Evolutionary conservation across 768 basidiomycete genomes (phyloP).

Genomic region (Filobasidium floriforme): DNA sequence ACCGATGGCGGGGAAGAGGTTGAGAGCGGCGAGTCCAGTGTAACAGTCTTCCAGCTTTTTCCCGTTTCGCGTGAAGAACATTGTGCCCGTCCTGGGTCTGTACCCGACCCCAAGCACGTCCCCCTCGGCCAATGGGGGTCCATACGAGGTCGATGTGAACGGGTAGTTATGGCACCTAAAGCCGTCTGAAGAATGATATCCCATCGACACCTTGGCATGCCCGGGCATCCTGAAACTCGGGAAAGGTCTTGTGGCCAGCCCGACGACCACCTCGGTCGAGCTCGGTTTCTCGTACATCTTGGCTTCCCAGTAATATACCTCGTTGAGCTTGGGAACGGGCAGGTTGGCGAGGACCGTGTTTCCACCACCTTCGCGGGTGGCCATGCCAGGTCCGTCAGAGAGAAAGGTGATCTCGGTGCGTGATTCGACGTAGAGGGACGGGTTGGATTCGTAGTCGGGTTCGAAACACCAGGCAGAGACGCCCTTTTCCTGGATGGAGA

Average conservation of each 20-base stretch:
- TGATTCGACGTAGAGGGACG: constrained; percentile 83
- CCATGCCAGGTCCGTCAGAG: constrained; percentile 48
- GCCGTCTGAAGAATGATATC: constrained; percentile 82
- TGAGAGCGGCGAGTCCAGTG: constrained; percentile 76
- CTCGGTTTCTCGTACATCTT: constrained; percentile 97
- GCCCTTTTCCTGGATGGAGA: constrained; percentile 98
- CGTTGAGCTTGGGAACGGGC: constrained; percentile 92
- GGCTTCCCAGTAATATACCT: constrained; percentile 98
- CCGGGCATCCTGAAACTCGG: constrained; percentile 90
- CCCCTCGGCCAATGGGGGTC: constrained; percentile 77
- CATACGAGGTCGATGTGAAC: constrained; percentile 76
- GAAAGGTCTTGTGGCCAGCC: constrained; percentile 93
- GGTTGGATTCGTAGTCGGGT: constrained; percentile 92
- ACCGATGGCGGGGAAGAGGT: constrained; percentile 94
- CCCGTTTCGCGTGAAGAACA: constrained; percentile 99
- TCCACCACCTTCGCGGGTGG: constrained; percentile 81
- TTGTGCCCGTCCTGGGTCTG: constrained; percentile 87
- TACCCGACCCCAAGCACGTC: constrained; percentile 95
- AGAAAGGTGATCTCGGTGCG: constrained; percentile 98
- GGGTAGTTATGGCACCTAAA: constrained; percentile 98
- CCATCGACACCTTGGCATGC: constrained; percentile 74
- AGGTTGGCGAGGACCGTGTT: constrained; percentile 95
- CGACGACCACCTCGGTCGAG: constrained; percentile 79
- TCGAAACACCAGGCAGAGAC: constrained; percentile 99
- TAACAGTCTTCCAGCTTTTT: constrained; percentile 95